These are phyloP conservation scores for Scheffersomyces spartinae DNA, from an alignment of 805 yeast genomes.

Conservation along the genomic window DNA sequence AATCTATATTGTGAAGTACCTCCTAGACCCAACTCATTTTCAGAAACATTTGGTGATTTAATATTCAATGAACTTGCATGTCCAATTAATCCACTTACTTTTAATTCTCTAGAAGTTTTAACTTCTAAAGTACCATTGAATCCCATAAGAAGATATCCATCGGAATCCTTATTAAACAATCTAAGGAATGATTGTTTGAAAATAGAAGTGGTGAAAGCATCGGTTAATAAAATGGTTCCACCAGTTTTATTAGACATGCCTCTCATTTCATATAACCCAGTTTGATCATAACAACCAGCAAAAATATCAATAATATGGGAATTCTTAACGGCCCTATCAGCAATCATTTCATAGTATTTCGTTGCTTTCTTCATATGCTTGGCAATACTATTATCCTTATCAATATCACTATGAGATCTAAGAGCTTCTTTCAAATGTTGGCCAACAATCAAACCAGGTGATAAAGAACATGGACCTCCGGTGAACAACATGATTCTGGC, in stretches of 20 bases:
- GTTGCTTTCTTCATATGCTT: conserved; percentile 79
- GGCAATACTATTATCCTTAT: conserved; percentile 61
- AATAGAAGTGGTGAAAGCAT: conserved; percentile 89
- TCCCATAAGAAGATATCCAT: conserved; percentile 79
- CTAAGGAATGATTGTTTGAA: conserved; percentile 88
- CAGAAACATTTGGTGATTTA: conserved; percentile 69
- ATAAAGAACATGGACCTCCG: conserved; percentile 91
- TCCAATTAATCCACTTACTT: conserved; percentile 88
- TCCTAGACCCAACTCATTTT: conserved; percentile 89
- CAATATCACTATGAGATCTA: conserved; percentile 95
- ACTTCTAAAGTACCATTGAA: conserved; percentile 84
- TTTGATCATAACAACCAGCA: conserved; percentile 94
- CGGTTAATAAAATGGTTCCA: conserved; percentile 78
- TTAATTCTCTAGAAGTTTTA: conserved; percentile 76
- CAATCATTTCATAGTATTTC: conserved; percentile 66
- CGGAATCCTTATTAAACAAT: conserved; percentile 77
- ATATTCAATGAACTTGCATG: conserved; percentile 70
- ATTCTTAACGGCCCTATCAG: conserved; percentile 54
- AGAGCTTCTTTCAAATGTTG: conserved; percentile 89
- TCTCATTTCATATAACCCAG: conserved; percentile 92
- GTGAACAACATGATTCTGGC: conserved; percentile 84
- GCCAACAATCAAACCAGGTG: conserved; percentile 91
- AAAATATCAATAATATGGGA: conserved; percentile 82
- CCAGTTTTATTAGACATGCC: conserved; percentile 77
- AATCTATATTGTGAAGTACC: conserved; percentile 83